These are phyloP conservation scores for Hamamelis virginiana DNA, from an alignment of 164 flowering plant species.

Conservation along the genomic window DNA sequence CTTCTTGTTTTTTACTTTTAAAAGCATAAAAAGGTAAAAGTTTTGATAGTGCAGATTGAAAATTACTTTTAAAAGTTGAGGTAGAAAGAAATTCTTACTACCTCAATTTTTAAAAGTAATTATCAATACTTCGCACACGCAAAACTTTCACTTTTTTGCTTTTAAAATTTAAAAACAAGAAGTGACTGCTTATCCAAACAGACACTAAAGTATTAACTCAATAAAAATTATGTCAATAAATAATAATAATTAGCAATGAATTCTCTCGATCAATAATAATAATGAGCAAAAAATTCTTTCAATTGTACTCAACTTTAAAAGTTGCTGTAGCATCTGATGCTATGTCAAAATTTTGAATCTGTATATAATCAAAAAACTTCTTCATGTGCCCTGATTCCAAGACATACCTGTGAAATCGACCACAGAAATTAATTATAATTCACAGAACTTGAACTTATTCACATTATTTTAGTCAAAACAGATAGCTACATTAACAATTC, in stretches of 20 bases:
- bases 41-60: too few species aligned
- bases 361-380: conserved; percentile 87
- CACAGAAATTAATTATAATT: background rate
- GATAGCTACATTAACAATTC: too few species aligned
- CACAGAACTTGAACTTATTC: too few species aligned
- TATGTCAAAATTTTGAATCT: conserved; percentile 89
- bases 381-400: conserved; percentile 79
- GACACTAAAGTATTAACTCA: background rate
- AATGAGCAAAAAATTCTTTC: background rate
- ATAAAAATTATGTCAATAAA: background rate
- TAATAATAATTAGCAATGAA: background rate
- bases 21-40: too few species aligned
- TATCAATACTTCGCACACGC: too few species aligned
- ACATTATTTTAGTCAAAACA: background rate
- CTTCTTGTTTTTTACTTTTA: too few species aligned
- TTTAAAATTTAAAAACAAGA: too few species aligned
- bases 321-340: conserved; percentile 95
- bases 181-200: too few species aligned
- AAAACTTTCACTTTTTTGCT: too few species aligned
- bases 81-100: too few species aligned
- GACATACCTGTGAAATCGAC: conserved; percentile 59
- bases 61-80: too few species aligned
- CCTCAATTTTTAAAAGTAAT: too few species aligned
- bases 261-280: background rate
- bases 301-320: conserved; percentile 63